These are phyloP conservation scores for Tricholoma hemisulphureum DNA, from an alignment of 768 basidiomycete species.

Conservation along the genomic window DNA sequence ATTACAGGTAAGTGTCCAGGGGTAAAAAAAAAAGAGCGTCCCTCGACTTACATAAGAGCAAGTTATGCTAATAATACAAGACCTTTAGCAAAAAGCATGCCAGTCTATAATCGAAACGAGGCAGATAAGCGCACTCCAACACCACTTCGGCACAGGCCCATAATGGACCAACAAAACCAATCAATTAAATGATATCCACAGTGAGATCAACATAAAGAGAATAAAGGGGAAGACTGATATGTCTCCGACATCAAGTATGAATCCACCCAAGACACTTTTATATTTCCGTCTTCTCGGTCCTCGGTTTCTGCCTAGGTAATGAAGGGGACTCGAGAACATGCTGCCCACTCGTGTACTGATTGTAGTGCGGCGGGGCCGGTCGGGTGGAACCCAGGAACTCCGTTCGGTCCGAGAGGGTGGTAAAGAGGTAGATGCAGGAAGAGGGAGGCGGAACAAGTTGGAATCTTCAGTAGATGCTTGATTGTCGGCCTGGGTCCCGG, in stretches of 20 bases:
- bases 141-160: too few relatives aligned
- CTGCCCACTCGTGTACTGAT: neutral
- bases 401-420: neutral
- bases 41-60: too few relatives aligned
- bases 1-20: too few relatives aligned
- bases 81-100: neutral
- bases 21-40: too few relatives aligned
- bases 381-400: constrained; percentile 5
- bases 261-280: constrained; percentile 25
- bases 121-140: too few relatives aligned
- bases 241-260: constrained; percentile 40
- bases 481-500: neutral
- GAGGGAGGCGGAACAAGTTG: constrained; percentile 13
- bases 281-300: neutral
- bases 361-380: constrained; percentile 3
- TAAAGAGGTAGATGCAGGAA: constrained; percentile 13
- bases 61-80: too few relatives aligned
- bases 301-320: constrained; percentile 3
- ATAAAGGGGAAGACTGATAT: constrained; percentile 43
- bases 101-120: neutral
- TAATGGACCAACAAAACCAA: neutral
- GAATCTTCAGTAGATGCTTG: neutral
- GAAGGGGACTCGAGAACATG: constrained; percentile 5
- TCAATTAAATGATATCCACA: constrained; percentile 30
- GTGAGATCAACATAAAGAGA: constrained; percentile 38